Base-by-base conservation (phyloP, 2,329 filamentous ascomycete species). In the Colletotrichum tofieldiae region DNA sequence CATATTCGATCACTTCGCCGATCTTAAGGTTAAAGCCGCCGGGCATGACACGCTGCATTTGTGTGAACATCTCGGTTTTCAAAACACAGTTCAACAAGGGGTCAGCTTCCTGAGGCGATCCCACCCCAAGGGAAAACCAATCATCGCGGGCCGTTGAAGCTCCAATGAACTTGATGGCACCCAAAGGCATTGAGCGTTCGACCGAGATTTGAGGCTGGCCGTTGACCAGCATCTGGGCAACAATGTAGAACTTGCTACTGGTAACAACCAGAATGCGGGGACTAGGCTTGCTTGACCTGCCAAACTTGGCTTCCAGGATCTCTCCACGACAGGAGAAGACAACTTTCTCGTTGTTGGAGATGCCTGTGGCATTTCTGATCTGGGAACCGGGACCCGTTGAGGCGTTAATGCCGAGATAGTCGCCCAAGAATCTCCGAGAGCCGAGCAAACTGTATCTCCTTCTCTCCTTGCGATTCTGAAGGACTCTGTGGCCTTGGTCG, bases 51-150 rank as follows among this genome's bases (percentile, higher is more conserved):
- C 90, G 91, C 79, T 92, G 91, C 84, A 99, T 91, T 75, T 98
- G 95, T 0, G 96, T 97, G 79, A 98, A 97, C 82, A 99, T 92
- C 79, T 99, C 96, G 0, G 96, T 99, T 86, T 99, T 99, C 82
- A 99, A 91, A 26, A 98, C 86, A 79, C 96, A 99, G 83, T 92
- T 97, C 78, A 99, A 83, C 29, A 99, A 87, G n/a, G 96, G 95
- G 81, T 99, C 96, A 0, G 96, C 88, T 80, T 98, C 96, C 79
- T 97, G 94, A 11, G 92, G 92, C 41, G 95, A 95, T n/a, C 94
- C 94, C 55, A 97, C 89, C 3, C 95, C 94, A 45, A 99, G 86
- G 1, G 96, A 94, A 82, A 99, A 98, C 96, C 96, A 99, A 82
- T 99, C 96, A 77, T 99, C 96, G 75, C 94, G 94, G 73, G 93